Evolutionary conservation across 768 basidiomycete species (phyloP).

Genomic region (Termitomyces sp.): DNA sequence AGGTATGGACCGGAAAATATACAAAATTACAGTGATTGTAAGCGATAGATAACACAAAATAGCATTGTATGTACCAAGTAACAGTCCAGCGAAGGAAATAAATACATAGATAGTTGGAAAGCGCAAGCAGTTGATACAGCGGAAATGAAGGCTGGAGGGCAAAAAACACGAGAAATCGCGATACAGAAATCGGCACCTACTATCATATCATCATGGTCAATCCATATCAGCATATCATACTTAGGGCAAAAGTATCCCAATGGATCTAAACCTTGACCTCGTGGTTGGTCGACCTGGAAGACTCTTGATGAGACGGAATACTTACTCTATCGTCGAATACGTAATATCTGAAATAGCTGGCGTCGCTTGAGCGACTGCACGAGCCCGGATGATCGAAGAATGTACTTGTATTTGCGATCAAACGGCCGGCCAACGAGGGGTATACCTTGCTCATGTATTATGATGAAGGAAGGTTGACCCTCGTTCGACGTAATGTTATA

Average conservation of each 20-base stretch:
- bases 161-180: too few relatives aligned
- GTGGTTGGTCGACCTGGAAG: not conserved
- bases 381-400: not conserved
- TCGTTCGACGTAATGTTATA: slow-evolving; percentile 31
- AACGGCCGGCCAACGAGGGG: slow-evolving; percentile 38
- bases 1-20: too few relatives aligned
- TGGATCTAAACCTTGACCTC: too few relatives aligned
- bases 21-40: not conserved
- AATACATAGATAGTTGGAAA: not conserved
- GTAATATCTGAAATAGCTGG: not conserved
- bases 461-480: slow-evolving; percentile 22
- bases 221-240: not conserved
- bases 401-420: slow-evolving; percentile 26
- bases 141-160: not conserved
- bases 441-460: slow-evolving; percentile 38
- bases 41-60: not conserved
- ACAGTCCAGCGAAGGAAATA: not conserved
- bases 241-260: not conserved
- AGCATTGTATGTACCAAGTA: too few relatives aligned
- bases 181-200: not conserved
- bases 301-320: not conserved
- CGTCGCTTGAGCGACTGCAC: not conserved
- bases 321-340: not conserved
- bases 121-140: not conserved
- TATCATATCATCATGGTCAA: not conserved